A percentile compares a stretch with the other conserved stretches of the same genome.
Evolutionary conservation across 2,329 filamentous ascomycete genomes (phyloP).

Genomic region (Sclerotiophoma versabilis): DNA sequence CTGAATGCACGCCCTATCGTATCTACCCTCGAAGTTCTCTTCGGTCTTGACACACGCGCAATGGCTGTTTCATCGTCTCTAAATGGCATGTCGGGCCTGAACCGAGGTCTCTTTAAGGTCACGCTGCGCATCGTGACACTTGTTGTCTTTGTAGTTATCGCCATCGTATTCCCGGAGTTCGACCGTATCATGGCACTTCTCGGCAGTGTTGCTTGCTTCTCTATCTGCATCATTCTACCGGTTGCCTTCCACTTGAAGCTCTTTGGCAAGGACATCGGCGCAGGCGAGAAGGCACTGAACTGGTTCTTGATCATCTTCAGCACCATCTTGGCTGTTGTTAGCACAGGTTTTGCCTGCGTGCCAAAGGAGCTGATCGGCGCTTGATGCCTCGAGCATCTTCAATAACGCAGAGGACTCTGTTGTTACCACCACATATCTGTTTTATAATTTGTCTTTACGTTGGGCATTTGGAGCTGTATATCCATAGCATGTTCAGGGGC

Average conservation of each 20-base stretch:
- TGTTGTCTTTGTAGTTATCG: conserved; percentile 76
- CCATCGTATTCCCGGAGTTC: conserved; percentile 77
- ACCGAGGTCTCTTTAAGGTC: conserved; percentile 66
- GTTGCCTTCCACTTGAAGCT: conserved; percentile 89
- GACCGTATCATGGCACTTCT: conserved; percentile 92
- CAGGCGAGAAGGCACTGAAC: conserved; percentile 69
- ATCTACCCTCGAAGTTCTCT: conserved; percentile 80
- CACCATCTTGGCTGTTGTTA: conserved; percentile 72
- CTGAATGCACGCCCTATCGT: conserved; percentile 88
- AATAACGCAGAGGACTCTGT: not conserved
- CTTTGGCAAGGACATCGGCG: conserved; percentile 75
- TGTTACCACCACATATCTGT: not conserved
- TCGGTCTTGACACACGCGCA: conserved; percentile 70
- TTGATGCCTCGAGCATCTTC: not conserved
- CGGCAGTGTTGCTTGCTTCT: conserved; percentile 88
- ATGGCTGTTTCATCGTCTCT: conserved; percentile 59
- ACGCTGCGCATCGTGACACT: conserved; percentile 71
- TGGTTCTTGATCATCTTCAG: conserved; percentile 75
- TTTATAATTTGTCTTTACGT: conserved; percentile 6
- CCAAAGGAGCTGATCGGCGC: conserved; percentile 65
- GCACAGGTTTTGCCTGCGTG: conserved; percentile 87
- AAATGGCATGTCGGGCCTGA: conserved; percentile 62
- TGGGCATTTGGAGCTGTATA: conserved; percentile 11
- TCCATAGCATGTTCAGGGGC: conserved; percentile 15
- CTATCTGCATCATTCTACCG: conserved; percentile 91